Evolutionary conservation across 2,329 filamentous ascomycete genomes (phyloP), one percentile per base, ranked within the genome.

Genomic region (Beauveria pseudobassiana): DNA sequence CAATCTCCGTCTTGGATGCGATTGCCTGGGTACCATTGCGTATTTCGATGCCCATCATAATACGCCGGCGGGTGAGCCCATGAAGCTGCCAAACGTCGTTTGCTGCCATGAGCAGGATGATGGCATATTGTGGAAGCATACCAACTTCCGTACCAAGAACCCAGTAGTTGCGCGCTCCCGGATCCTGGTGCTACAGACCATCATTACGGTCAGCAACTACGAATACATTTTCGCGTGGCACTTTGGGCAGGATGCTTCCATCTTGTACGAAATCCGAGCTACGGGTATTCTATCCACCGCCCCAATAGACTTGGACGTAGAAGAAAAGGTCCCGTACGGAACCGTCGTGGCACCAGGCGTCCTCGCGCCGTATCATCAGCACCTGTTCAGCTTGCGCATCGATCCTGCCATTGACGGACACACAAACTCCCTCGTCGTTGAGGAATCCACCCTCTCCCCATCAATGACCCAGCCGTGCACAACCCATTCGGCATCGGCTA

Each of bases 331-430:
- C 20, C 75, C 73, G 0, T 87, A 82, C 67, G 84, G 84, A 4
- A 89, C 83, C 42, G 77, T 87, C 3, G 85, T 90, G 3, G 78
- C 79, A 0, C 81, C 82, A 0, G 86, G 86, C 0, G 82, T 84
- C 0, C 70, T 88, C 5, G 87, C 86, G 0, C 83, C 85, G 24
- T 86, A 88, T 68, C 86, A 89, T 63, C 87, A 89, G 68, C 86
- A 89, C 70, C 77, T 89, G 43, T 89, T 89, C 68, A 80, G 77
- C n/a, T 70, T 85, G 34, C 79, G 86, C 0, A 82, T 89, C n/a
- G 86, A 89, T 66, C 84, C 85, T 0, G 82, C 83, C 2, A 76
- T 88, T 46, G 85, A 88, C 65, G 84, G 85, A 0, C 75, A 81
- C 65, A 69, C 72, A 1, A 88, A 87, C 69, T 82, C 82, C 0